A percentile compares a stretch with the other conserved stretches of the same genome.
These are phyloP conservation scores for Fusarium foetens DNA, from an alignment of 2,329 filamentous ascomycete species.

Conservation along the genomic window DNA sequence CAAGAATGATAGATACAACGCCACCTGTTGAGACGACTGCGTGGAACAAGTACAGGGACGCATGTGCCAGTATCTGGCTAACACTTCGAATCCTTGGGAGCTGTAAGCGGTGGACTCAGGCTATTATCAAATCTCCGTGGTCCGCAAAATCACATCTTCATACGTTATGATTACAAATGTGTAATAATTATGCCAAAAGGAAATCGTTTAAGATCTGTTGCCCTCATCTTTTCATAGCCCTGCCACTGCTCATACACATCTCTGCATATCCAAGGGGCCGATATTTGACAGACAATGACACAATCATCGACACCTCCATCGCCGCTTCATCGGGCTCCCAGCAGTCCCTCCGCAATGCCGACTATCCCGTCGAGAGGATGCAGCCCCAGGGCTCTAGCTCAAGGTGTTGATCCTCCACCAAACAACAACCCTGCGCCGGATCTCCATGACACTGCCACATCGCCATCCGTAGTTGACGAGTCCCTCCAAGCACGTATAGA, in stretches of 20 bases:
- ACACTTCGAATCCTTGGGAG: background rate
- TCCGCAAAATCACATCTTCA: rapidly evolving
- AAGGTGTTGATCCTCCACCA: background rate
- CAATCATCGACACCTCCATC: background rate
- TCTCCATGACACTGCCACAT: background rate
- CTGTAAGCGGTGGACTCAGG: background rate
- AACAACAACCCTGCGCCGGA: background rate
- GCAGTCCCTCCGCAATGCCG: background rate
- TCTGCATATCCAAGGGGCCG: background rate
- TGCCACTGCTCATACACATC: background rate
- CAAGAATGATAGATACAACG: background rate
- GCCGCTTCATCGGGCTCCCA: background rate
- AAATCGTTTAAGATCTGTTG: background rate
- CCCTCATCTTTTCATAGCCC: background rate
- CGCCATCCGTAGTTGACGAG: background rate
- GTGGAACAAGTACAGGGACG: background rate
- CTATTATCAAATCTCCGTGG: background rate
- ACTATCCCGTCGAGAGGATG: background rate
- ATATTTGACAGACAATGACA: background rate
- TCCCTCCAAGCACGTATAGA: background rate
- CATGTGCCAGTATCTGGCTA: background rate
- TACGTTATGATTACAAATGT: background rate
- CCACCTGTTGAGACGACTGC: background rate
- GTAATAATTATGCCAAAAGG: background rate
- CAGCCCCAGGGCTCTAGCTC: background rate